Conservation (phyloP, 495 filamentous ascomycete species). For the Penicillium ochrochloron region DNA sequence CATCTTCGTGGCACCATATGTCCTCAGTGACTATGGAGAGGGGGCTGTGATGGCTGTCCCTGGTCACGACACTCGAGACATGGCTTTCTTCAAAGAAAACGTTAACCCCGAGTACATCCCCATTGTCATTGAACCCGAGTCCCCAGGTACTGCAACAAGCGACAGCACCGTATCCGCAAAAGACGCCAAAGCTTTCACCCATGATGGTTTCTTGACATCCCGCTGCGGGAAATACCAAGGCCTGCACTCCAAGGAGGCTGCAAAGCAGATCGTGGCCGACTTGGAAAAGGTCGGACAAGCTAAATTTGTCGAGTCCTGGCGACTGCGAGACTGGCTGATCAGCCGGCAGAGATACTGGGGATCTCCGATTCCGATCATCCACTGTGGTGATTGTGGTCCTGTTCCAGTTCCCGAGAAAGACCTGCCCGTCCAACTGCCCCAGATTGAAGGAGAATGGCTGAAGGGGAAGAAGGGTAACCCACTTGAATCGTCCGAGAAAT, state of each 20-base stretch:
- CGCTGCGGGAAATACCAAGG: conserved; percentile 53
- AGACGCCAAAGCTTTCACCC: conserved; percentile 46
- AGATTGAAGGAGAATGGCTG: conserved; percentile 68
- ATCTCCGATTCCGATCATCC: conserved; percentile 85
- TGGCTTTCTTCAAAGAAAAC: conserved; percentile 79
- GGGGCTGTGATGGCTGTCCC: conserved; percentile 93
- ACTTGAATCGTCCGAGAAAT: conserved; percentile 69
- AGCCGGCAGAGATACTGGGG: conserved; percentile 92
- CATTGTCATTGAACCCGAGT: conserved; percentile 50
- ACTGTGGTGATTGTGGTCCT: conserved; percentile 75
- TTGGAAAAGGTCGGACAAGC: conserved; percentile 58
- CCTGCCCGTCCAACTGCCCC: conserved; percentile 76
- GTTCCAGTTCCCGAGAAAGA: conserved; percentile 78
- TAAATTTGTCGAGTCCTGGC: conserved; percentile 68
- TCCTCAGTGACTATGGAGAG: conserved; percentile 85
- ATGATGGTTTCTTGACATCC: conserved; percentile 51
- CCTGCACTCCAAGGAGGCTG: conserved; percentile 64
- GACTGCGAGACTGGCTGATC: conserved; percentile 84
- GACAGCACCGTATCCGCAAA: conserved; percentile 41
- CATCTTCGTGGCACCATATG: conserved; percentile 82
- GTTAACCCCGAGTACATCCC: conserved; percentile 53
- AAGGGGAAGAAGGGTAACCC: conserved; percentile 76
- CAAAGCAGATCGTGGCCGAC: conserved; percentile 60
- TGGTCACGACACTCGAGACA: conserved; percentile 77
- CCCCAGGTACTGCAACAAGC: conserved; percentile 42